These are phyloP conservation scores for Paecilomyces fulvus DNA, from an alignment of 2,329 filamentous ascomycete species.

Conservation along the genomic window DNA sequence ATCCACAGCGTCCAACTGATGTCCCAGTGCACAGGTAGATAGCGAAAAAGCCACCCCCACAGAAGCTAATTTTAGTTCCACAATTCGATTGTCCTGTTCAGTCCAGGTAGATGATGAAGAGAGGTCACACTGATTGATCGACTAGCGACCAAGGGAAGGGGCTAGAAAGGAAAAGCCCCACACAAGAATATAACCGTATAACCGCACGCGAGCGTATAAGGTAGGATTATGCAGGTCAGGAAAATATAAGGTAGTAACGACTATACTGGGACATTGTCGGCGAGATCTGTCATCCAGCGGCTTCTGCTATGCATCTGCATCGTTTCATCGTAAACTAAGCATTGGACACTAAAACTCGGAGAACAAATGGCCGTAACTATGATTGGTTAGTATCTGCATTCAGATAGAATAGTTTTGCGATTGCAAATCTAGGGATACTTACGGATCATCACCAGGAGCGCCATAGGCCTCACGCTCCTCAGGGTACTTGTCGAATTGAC, in stretches of 20 bases:
- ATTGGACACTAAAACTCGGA: slow-evolving; percentile 49
- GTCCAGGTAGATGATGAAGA: not conserved
- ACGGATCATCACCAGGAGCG: slow-evolving; percentile 71
- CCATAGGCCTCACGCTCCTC: slow-evolving; percentile 95
- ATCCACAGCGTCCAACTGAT: not conserved
- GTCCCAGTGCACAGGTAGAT: not conserved
- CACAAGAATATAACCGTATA: not conserved
- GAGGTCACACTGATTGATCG: not conserved
- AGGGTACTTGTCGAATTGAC: slow-evolving; percentile 95
- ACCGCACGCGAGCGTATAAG: not conserved
- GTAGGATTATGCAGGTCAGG: not conserved
- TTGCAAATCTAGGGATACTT: slow-evolving; percentile 38
- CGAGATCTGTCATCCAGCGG: not conserved
- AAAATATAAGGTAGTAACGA: not conserved
- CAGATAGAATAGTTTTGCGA: slow-evolving; percentile 2
- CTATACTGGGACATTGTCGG: not conserved
- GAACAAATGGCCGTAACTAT: slow-evolving; percentile 66
- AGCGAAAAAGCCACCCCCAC: not conserved
- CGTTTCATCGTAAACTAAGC: not conserved
- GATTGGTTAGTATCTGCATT: slow-evolving; percentile 6
- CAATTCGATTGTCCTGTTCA: not conserved
- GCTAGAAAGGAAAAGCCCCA: not conserved
- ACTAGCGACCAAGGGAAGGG: not conserved
- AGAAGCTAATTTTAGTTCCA: not conserved
- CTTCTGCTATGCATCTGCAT: not conserved